Evolutionary conservation across 495 filamentous ascomycete species (phyloP).

Genomic region (Xylaria palmicola): DNA sequence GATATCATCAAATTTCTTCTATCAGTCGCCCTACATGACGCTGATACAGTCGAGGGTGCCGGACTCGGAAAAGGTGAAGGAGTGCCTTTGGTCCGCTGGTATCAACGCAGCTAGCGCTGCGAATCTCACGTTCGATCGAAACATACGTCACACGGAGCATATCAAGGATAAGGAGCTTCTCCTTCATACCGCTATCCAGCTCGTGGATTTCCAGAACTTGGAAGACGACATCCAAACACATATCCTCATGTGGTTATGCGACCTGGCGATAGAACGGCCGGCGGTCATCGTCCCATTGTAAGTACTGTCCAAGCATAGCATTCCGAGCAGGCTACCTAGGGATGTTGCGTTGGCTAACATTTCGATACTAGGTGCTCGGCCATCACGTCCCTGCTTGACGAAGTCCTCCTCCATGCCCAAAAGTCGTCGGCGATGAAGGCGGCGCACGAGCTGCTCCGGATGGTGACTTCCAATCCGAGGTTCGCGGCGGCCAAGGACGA

Average conservation of each 20-base stretch:
- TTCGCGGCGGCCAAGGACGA: constrained; percentile 41
- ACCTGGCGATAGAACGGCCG: constrained; percentile 46
- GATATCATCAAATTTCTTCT: constrained; percentile 33
- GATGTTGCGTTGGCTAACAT: constrained; percentile 11
- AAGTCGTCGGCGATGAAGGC: constrained; percentile 49
- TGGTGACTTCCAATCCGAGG: constrained; percentile 46
- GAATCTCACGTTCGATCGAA: constrained; percentile 32
- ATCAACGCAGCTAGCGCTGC: constrained; percentile 38
- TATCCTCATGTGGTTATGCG: constrained; percentile 52
- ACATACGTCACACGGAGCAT: constrained; percentile 39
- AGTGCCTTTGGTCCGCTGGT: constrained; percentile 53
- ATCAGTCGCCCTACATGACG: constrained; percentile 50
- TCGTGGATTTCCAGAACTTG: constrained; percentile 57
- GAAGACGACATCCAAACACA: constrained; percentile 55
- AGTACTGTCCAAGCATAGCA: constrained; percentile 25
- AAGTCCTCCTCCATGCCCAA: constrained; percentile 55
- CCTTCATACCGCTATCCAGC: constrained; percentile 53
- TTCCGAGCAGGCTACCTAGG: not conserved
- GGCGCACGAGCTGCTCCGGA: constrained; percentile 51
- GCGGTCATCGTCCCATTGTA: constrained; percentile 51
- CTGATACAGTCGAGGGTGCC: constrained; percentile 48
- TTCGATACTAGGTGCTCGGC: constrained; percentile 41
- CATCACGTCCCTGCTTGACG: constrained; percentile 52
- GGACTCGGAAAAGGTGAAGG: constrained; percentile 47
- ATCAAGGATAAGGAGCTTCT: constrained; percentile 57